Evolutionary conservation across 192 early-diverging fungal species (phyloP), one percentile per base, ranked within the genome.

Genomic region (Coemansia furcata): DNA sequence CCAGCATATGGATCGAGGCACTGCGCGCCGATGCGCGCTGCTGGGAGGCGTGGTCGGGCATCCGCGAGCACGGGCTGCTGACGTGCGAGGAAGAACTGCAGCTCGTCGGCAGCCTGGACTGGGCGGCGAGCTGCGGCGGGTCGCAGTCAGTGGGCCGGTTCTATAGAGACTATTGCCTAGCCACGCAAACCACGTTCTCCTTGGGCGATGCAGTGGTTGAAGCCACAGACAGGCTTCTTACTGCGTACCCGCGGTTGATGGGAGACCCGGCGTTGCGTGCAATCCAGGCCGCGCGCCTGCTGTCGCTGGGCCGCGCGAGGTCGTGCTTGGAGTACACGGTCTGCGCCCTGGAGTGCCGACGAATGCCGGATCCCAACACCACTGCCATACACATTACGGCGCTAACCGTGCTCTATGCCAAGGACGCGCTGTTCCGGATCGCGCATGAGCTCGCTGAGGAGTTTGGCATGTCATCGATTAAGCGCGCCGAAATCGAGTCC

Each of bases 361-460:
- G 66, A 4, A 52, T 79, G 5, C 76, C 82, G 0, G 77, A 78
- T 39, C 67, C 77, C 4, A 60, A 61, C 35, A 65, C 82, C 6
- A 79, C 71, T 0, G 77, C 82, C 1, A 74, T 82, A 17, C 80
- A 82, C 26, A 72, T 82, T 19, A 82, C 75, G 0, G 71, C 80
- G 4, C 57, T 82, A 14, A 74, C 80, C 0, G 62, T 72, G 19
- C 47, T 82, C 17, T 67, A 74, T 17, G 66, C 75, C 30, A 77
- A 68, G 21, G 66, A 74, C 1, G 80, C 80, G 26, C 57, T 82
- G 43, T 82, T 82, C 32, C 66, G 80, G 3, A 72, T 82, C 14
- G 75, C 80, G 1, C 80, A 82, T 55, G 80, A 82, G 60, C 72
- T 82, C 10, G 75, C 82, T 0, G 82, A 83, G 43, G 82, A 83